Conservation (phyloP, 2,329 filamentous ascomycete genomes). For the Epichloe baconii region DNA sequence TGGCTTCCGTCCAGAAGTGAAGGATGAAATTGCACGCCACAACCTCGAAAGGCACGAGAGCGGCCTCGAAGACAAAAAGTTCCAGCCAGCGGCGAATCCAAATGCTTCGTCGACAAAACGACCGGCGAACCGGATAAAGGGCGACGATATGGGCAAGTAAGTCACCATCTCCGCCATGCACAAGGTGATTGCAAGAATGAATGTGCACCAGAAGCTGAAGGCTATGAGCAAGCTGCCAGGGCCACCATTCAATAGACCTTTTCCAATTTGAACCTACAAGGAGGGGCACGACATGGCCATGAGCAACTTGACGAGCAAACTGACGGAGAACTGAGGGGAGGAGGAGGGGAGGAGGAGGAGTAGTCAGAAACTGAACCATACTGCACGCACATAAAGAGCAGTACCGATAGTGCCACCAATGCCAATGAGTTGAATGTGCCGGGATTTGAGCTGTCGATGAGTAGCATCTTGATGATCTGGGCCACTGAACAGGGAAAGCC, state of each 20-base stretch:
- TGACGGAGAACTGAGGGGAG: background rate
- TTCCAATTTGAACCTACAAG: constrained; percentile 39
- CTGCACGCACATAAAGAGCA: constrained; percentile 35
- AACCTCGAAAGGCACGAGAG: constrained; percentile 54
- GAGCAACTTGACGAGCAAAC: constrained; percentile 7
- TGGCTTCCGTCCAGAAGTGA: constrained; percentile 47
- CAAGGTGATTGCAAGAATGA: constrained; percentile 47
- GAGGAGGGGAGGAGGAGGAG: background rate
- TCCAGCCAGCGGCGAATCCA: constrained; percentile 60
- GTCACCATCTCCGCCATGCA: constrained; percentile 66
- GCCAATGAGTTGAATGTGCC: constrained; percentile 46
- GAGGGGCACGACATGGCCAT: constrained; percentile 9
- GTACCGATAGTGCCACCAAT: constrained; percentile 55
- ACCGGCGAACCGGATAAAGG: constrained; percentile 66
- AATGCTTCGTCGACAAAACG: constrained; percentile 65
- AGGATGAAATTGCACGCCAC: constrained; percentile 52
- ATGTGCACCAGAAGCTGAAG: constrained; percentile 48
- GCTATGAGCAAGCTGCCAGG: constrained; percentile 45
- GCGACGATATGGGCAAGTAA: constrained; percentile 62
- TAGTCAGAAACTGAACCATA: background rate
- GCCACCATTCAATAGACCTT: constrained; percentile 43
- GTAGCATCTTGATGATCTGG: constrained; percentile 25
- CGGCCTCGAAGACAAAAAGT: constrained; percentile 62
- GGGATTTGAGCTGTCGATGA: constrained; percentile 39
- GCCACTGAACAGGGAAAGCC: constrained; percentile 9